Conservation (phyloP, 2,329 filamentous ascomycete species). For the Penicillium vulpinum region DNA sequence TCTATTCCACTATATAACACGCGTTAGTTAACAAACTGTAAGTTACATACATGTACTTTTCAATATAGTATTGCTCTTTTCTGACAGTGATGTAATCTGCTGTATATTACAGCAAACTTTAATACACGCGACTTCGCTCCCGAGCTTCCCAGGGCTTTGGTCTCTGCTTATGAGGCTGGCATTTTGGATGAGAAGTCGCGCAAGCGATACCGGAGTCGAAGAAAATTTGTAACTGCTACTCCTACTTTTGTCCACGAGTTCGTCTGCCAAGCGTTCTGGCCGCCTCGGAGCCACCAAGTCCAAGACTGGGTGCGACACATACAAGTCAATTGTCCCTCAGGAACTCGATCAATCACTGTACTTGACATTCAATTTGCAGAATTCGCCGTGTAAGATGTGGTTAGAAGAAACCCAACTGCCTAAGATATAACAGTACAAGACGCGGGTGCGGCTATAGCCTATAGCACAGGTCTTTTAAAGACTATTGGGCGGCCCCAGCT, state of each 20-base stretch:
- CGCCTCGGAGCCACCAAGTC: conserved; percentile 21
- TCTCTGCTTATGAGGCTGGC: neutral
- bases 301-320: conserved; percentile 23
- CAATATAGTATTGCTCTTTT: too few relatives aligned
- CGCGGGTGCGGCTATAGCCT: conserved; percentile 18
- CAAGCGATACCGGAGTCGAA: neutral
- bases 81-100: too few relatives aligned
- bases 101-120: neutral
- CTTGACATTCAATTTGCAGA: neutral
- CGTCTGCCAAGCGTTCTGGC: neutral
- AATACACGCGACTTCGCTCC: neutral
- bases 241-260: neutral
- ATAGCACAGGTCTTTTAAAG: neutral
- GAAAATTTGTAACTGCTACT: neutral
- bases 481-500: neutral
- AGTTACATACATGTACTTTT: too few relatives aligned
- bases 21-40: too few relatives aligned
- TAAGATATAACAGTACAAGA: conserved; percentile 19
- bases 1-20: too few relatives aligned
- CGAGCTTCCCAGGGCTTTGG: too few relatives aligned
- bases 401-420: conserved; percentile 20
- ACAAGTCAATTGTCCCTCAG: conserved; percentile 19
- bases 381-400: conserved; percentile 18
- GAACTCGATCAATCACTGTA: neutral
- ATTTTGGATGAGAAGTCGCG: neutral